phyloP scores from a whole-genome alignment of 2,329 filamentous ascomycete species.

The Penicillium thymicola region DNA sequence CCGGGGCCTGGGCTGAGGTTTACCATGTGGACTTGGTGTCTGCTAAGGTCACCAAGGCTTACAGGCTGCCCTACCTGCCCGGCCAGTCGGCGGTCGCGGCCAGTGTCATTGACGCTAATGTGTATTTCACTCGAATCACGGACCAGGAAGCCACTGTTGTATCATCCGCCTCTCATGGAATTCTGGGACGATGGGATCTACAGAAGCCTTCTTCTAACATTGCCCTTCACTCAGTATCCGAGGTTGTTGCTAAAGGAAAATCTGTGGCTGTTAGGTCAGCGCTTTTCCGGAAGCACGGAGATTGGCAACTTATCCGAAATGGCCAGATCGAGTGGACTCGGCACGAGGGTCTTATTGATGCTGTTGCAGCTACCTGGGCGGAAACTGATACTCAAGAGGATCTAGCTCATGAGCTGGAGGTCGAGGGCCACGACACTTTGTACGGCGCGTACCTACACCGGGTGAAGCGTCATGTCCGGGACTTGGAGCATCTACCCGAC shows the following conservation, averaged over 20 bases:
- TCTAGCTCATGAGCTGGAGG: slow-evolving; percentile 75
- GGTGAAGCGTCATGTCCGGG: slow-evolving; percentile 73
- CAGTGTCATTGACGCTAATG: slow-evolving; percentile 72
- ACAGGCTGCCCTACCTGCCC: slow-evolving; percentile 68
- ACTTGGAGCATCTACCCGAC: slow-evolving; percentile 68
- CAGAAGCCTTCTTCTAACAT: slow-evolving; percentile 46
- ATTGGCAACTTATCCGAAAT: slow-evolving; percentile 83
- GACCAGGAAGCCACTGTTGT: slow-evolving; percentile 69
- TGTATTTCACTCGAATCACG: slow-evolving; percentile 84
- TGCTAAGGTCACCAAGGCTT: slow-evolving; percentile 68
- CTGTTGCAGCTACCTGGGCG: slow-evolving; percentile 75
- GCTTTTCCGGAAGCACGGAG: slow-evolving; percentile 60
- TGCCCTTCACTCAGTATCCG: slow-evolving; percentile 69
- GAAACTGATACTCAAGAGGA: slow-evolving; percentile 71
- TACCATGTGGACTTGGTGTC: slow-evolving; percentile 76
- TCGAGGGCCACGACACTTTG: slow-evolving; percentile 80
- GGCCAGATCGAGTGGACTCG: slow-evolving; percentile 77
- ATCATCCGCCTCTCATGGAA: slow-evolving; percentile 71
- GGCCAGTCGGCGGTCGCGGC: slow-evolving; percentile 74
- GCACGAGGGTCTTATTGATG: slow-evolving; percentile 75
- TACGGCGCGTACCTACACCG: slow-evolving; percentile 83
- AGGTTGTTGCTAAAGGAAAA: slow-evolving; percentile 71
- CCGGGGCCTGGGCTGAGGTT: slow-evolving; percentile 76
- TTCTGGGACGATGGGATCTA: slow-evolving; percentile 71
- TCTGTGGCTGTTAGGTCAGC: slow-evolving; percentile 77